Evolutionary conservation across 1,284 basidiomycete species (phyloP), one percentile per base, ranked within the genome.

Genomic region (Cryptococcus sp.): DNA sequence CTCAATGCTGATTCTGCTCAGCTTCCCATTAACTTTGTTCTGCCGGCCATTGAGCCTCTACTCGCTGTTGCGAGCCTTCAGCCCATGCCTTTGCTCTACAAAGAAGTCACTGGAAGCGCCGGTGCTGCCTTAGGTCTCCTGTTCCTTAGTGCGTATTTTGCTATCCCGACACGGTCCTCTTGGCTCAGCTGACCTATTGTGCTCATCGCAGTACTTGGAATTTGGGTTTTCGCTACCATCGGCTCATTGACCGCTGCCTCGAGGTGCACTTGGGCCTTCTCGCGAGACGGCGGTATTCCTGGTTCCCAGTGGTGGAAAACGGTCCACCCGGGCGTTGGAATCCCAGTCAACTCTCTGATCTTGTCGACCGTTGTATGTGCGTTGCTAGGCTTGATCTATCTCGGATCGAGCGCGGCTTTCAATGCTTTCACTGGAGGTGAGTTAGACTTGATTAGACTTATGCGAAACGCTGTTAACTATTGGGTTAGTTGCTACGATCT

Each of bases 71-170:
- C 80, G 0, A 75, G 75, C 15, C 74, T 78, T 3, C 78, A 80
- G 58, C 80, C 80, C 15, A 79, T 81, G 65, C 78, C 79, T 1
- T 63, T 79, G 15, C 66, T 80, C 17, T 81, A 81, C 73, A 78
- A 78, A 57, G 68, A 67, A 1, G 80, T 80, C 17, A 80, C 78
- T 0, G 78, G 80, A 10, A 72, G 68, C 25, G 57, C 76, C 1
- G 78, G 74, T 3, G 80, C 79, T 3, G 81, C 77, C 3, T 74
- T 81, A 34, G 80, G 80, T 5, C 60, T 82, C 11, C 69, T 81
- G 2, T 79, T 80, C 61, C 69, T 81, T 40, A 79, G 71, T 71
- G 43, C 48, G 72, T 59, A 39, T n/a, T n/a, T 20, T 20, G n/a
- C 26, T n/a, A 23, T 20, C 25, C 11, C 19, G 15, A 7, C 55